Evolutionary conservation across 2,329 filamentous ascomycete species (phyloP), one percentile per base, ranked within the genome.

Genomic region (Neonectria ditissima): DNA sequence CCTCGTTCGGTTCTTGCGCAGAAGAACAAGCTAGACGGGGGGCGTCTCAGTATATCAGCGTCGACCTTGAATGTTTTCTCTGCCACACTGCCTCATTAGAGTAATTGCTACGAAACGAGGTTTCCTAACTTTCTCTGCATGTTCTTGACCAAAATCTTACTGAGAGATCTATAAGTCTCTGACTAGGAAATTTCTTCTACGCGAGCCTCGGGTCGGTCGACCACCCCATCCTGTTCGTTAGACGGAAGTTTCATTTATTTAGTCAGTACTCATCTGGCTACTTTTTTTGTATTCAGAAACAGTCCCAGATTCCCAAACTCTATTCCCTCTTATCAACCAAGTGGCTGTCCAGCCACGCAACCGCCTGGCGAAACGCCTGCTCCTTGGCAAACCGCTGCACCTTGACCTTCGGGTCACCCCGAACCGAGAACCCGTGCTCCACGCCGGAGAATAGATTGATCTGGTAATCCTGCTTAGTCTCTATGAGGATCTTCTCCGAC

Each of bases 331-430:
- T 34, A 43, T 61, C 52, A n/a, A 61, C 43, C 28, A 61, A 44
- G 18, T 62, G 54, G 18, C 34, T 48, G 24, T 53, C 54, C 70
- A 97, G 94, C 93, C 93, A 97, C 55, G 82, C 77, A 55, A 94
- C 83, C 37, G 92, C 92, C 83, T 96, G 93, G 67, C 84, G 73
- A 76, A 96, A 96, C 5, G 93, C 92, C 79, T 91, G 88, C 80
- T 97, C 92, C 85, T 93, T 94, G 39, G 91, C 90, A 72, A 86
- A 95, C 76, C 86, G 88, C 73, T 86, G 77, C 48, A 81, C 67
- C 76, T 84, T 84, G 66, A 89, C 84, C 65, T 73, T 84, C 32
- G 85, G 63, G 74, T 96, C 91, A 28, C 83, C 84, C 59, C 92
- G 87, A 2, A 94, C 89, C 9, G 89, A 84, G 73, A 96, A 97